Conservation (phyloP, 2,329 filamentous ascomycete genomes). For the Fusarium aywerte region DNA sequence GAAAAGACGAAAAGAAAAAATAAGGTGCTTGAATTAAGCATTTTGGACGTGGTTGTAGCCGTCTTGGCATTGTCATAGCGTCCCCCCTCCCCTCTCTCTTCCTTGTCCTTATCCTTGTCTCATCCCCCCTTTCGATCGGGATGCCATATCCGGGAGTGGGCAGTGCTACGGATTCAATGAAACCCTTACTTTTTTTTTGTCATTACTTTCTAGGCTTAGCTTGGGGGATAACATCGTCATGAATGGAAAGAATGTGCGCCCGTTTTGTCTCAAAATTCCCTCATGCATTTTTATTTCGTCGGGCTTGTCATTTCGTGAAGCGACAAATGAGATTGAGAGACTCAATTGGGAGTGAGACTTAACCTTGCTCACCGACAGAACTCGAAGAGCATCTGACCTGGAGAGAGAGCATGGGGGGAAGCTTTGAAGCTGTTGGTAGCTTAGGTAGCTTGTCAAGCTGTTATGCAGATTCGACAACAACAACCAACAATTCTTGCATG, state of each 20-base stretch:
- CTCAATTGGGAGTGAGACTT: background rate
- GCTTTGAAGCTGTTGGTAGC: background rate
- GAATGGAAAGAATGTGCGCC: background rate
- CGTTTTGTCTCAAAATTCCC: slow-evolving; percentile 15
- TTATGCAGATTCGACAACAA: background rate
- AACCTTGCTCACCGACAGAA: slow-evolving; percentile 16
- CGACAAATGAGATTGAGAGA: slow-evolving; percentile 4
- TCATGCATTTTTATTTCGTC: slow-evolving; percentile 1
- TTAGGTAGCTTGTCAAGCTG: background rate
- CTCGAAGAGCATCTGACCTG: background rate
- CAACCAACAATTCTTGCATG: background rate
- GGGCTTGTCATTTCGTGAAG: background rate
- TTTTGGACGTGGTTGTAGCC: slow-evolving; percentile 38
- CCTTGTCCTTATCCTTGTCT: too few species aligned
- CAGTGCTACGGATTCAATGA: slow-evolving; percentile 26
- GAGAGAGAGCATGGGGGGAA: background rate
- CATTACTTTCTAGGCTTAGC: slow-evolving; percentile 4
- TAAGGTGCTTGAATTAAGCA: slow-evolving; percentile 30
- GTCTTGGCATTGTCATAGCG: slow-evolving; percentile 33
- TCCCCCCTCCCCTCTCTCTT: background rate
- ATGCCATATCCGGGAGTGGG: slow-evolving; percentile 31
- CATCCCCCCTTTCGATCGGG: slow-evolving; percentile 10
- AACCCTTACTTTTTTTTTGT: background rate
- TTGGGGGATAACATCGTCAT: slow-evolving; percentile 7
- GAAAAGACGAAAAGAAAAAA: slow-evolving; percentile 5